phyloP scores from a whole-genome alignment of 257 asterid species.

The Primulina tabacum region DNA sequence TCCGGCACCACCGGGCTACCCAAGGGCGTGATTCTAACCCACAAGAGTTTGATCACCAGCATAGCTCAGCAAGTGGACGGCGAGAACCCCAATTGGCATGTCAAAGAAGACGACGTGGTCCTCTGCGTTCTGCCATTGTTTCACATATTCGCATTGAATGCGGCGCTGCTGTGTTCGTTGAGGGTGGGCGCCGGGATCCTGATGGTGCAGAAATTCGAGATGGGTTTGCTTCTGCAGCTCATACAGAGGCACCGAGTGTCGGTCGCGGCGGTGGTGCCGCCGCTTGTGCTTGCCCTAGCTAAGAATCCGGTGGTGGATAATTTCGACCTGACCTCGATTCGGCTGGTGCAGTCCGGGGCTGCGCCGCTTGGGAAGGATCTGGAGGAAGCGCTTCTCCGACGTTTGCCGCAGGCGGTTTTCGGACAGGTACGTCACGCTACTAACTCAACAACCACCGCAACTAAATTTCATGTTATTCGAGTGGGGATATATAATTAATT shows the following conservation, averaged over 20 bases:
- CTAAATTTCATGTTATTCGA: slow-evolving; percentile 31
- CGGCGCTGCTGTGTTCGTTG: slow-evolving; percentile 58
- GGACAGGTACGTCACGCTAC: slow-evolving; percentile 54
- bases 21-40: slow-evolving; percentile 74
- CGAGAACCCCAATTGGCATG: slow-evolving; percentile 62
- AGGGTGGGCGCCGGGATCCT: slow-evolving; percentile 66
- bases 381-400: slow-evolving; percentile 54
- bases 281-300: slow-evolving; percentile 69
- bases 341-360: slow-evolving; percentile 75
- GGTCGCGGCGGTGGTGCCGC: slow-evolving; percentile 85
- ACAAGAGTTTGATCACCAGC: slow-evolving; percentile 64
- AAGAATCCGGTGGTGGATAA: slow-evolving; percentile 66
- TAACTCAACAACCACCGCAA: slow-evolving; percentile 5
- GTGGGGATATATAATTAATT: slow-evolving; percentile 20
- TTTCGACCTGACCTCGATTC: slow-evolving; percentile 62
- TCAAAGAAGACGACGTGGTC: slow-evolving; percentile 55
- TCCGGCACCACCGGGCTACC: slow-evolving; percentile 86
- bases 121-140: slow-evolving; percentile 71
- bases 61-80: slow-evolving; percentile 85
- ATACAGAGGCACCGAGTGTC: slow-evolving; percentile 63
- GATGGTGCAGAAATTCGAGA: slow-evolving; percentile 74
- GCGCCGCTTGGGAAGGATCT: slow-evolving; percentile 90
- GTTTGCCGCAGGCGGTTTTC: slow-evolving; percentile 75
- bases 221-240: slow-evolving; percentile 53
- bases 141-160: slow-evolving; percentile 63